These are phyloP conservation scores for Fusarium sp. DNA, from an alignment of 2,329 filamentous ascomycete genomes.

Conservation along the genomic window DNA sequence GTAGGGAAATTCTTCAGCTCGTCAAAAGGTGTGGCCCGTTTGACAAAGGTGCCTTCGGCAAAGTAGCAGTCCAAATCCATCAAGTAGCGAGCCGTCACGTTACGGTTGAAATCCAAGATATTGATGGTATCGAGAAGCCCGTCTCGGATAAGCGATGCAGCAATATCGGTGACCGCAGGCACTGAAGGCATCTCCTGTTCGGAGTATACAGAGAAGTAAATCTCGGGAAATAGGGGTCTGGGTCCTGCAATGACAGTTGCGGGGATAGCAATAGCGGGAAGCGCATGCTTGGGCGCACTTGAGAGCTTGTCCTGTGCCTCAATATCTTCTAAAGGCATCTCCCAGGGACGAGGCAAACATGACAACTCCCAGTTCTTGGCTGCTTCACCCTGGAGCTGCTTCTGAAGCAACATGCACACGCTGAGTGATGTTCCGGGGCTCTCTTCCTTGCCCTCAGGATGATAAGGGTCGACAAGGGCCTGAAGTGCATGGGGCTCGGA, in stretches of 20 bases:
- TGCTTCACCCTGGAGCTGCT: slow-evolving; percentile 84
- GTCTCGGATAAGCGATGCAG: slow-evolving; percentile 87
- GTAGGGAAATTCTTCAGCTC: slow-evolving; percentile 78
- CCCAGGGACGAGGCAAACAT: slow-evolving; percentile 76
- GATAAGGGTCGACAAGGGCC: slow-evolving; percentile 87
- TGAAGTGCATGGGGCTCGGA: slow-evolving; percentile 89
- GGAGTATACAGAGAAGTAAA: slow-evolving; percentile 92
- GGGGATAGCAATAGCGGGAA: slow-evolving; percentile 83
- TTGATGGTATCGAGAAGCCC: slow-evolving; percentile 93
- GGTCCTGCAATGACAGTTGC: slow-evolving; percentile 79
- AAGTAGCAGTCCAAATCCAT: slow-evolving; percentile 98
- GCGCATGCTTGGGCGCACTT: slow-evolving; percentile 76
- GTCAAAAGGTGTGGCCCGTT: slow-evolving; percentile 93
- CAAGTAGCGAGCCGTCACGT: slow-evolving; percentile 85
- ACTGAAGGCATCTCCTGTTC: slow-evolving; percentile 91
- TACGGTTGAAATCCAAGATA: slow-evolving; percentile 91
- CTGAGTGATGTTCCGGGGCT: slow-evolving; percentile 74
- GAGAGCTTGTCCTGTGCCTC: slow-evolving; percentile 71
- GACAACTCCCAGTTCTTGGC: slow-evolving; percentile 79
- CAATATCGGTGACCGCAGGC: slow-evolving; percentile 79
- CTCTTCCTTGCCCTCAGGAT: slow-evolving; percentile 71
- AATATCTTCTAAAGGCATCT: slow-evolving; percentile 70
- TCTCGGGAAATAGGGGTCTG: slow-evolving; percentile 86
- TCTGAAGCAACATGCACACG: slow-evolving; percentile 84
- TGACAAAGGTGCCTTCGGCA: slow-evolving; percentile 88